Base-by-base conservation (phyloP, 2,329 filamentous ascomycete genomes). In the Magnaporthales sp. region DNA sequence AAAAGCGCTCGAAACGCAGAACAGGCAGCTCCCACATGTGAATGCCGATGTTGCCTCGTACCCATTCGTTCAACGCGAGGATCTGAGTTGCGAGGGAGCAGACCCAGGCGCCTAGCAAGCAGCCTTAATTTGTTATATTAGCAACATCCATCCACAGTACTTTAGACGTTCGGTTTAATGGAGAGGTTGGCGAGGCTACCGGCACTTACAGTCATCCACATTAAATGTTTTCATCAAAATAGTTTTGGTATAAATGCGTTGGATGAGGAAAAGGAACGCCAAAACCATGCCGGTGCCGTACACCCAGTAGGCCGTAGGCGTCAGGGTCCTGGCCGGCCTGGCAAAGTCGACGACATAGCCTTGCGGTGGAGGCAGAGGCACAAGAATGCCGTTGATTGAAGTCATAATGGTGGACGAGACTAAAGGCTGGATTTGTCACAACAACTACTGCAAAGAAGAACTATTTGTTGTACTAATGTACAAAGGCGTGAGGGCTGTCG, bases 301-400 rank as follows among this genome's bases (percentile, higher is more conserved):
- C 7, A 31, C 3, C 26, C 26, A 22, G 27, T 65, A 58, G 22
- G 63, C 46, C 26, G 63, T 13, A 22, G 38, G 19, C 8, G 19
- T 29, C 26, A 51, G 13, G 1, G 26, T 27, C 9, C 63, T 30
- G 31, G 7, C 70, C 1, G 76, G 76, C 56, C 77, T 69, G 1
- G 73, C 73, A 60, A 78, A 76, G 63, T 78, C 70, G 27, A 77
- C 73, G 9, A 72, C 70, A 66, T 77, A 78, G 32, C 70, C 75
- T 7, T 70, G 67, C 3, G 76, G 75, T 4, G 75, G 72, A 24
- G 68, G 46, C 6, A 71, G 65, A 13, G 74, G 62, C 11, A 70
- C 71, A 22, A 68, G 70, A n/a, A 72, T 70, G 46, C 74, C 74
- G 65, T 74, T 70, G 24, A 65, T 51, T 3, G 38, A 64, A 11